Percentiles rank a stretch among this genome's conserved stretches.
Conservation (phyloP, 164 flowering plant genomes). For the Santalum album region DNA sequence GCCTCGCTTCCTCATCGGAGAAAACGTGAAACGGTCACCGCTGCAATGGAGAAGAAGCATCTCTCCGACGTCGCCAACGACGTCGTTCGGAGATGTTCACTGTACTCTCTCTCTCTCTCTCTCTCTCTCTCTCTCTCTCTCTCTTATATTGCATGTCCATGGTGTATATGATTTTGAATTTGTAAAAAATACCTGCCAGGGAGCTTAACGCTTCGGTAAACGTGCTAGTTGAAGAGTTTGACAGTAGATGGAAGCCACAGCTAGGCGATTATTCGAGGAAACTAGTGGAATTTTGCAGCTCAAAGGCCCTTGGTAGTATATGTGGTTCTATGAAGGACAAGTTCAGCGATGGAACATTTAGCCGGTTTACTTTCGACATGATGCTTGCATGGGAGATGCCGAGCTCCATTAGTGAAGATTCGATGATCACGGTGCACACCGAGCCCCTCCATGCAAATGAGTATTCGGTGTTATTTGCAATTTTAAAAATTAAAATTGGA, state of each 20-base stretch:
- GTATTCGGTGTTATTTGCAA: too few species aligned
- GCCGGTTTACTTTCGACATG: constrained; percentile 75
- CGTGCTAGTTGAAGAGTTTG: constrained; percentile 50
- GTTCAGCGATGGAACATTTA: constrained; percentile 56
- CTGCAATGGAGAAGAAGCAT: constrained; percentile 42
- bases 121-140: constrained; percentile 1
- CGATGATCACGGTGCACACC: constrained; percentile 22
- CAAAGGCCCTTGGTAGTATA: constrained; percentile 36
- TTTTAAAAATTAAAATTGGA: too few species aligned
- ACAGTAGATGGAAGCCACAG: constrained; percentile 38
- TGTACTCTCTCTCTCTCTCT: constrained; percentile 25
- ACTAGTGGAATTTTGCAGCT: constrained; percentile 64
- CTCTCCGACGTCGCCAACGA: constrained; percentile 71
- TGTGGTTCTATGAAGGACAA: constrained; percentile 36
- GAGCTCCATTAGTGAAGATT: constrained; percentile 33
- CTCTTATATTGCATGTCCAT: too few species aligned
- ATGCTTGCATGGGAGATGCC: constrained; percentile 93
- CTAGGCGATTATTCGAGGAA: constrained; percentile 42
- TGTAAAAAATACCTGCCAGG: too few species aligned
- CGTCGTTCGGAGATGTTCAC: constrained; percentile 39
- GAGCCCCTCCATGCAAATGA: too few species aligned
- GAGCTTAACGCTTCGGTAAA: constrained; percentile 41
- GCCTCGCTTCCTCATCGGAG: too few species aligned
- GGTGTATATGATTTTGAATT: not conserved
- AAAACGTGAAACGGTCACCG: too few species aligned